A percentile compares a stretch with the other conserved stretches of the same genome.
These are phyloP conservation scores for Nothophytophthora sp. DNA, from an alignment of 352 stramenopile genomes.

Conservation along the genomic window DNA sequence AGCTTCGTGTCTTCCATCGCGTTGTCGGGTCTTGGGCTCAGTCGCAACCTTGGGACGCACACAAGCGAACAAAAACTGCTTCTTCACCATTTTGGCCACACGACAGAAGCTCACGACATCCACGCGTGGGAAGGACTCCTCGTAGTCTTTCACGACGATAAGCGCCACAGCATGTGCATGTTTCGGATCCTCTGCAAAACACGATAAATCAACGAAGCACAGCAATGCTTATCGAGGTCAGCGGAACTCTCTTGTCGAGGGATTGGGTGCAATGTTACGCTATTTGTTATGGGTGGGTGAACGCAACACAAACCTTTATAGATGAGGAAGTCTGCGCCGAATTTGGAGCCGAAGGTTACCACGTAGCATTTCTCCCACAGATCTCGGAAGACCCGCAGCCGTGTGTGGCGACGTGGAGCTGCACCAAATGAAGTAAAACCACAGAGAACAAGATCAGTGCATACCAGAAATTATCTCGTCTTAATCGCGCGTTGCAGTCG, in stretches of 20 bases:
- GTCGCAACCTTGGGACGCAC: slow-evolving; percentile 12
- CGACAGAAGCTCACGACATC: slow-evolving; percentile 68
- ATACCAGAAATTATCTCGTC: no score
- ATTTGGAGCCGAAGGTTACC: slow-evolving; percentile 80
- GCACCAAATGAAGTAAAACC: slow-evolving; percentile 8
- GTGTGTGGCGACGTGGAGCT: slow-evolving; percentile 22
- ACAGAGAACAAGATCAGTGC: background rate
- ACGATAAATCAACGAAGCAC: no score
- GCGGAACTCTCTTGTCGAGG: no score
- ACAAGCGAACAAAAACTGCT: slow-evolving; percentile 56
- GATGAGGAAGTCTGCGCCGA: slow-evolving; percentile 79
- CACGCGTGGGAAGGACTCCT: slow-evolving; percentile 41
- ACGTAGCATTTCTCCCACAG: slow-evolving; percentile 67
- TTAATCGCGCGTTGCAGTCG: no score
- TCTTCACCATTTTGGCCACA: slow-evolving; percentile 79
- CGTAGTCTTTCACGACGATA: slow-evolving; percentile 51
- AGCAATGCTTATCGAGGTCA: no score
- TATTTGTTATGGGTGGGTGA: no score
- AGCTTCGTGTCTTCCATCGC: background rate
- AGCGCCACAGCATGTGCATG: slow-evolving; percentile 48
- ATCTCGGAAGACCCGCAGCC: slow-evolving; percentile 59
- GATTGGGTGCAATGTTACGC: no score
- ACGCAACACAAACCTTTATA: slow-evolving; percentile 77
- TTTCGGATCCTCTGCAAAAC: slow-evolving; percentile 34
- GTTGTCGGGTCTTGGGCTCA: no score